Evolutionary conservation across 1,284 basidiomycete genomes (phyloP), one percentile per base, ranked within the genome.

Genomic region (Tylopilus sp.): DNA sequence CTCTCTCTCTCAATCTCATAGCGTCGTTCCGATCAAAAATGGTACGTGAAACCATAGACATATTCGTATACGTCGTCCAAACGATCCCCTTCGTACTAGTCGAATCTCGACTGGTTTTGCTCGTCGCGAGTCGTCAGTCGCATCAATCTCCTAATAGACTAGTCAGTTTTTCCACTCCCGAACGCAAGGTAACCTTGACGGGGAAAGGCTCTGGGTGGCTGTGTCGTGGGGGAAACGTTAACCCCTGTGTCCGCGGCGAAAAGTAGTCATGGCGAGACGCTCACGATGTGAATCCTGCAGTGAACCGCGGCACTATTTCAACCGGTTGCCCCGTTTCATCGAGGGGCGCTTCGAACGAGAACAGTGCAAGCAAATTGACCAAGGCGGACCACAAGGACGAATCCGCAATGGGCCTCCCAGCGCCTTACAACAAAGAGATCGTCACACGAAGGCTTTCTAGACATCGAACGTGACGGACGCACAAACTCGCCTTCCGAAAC

Each of bases 261-360:
- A 25, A 2, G 7, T 36, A 23, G 6, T 10, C 3, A 7, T 3
- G 6, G 9, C 15, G 26, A 25, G 34, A 46, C 6, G 23, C 51
- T 53, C 19, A 53, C 51, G 51, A 53, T 4, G 35, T 40, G 16
- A 53, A 43, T 21, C 51, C 51, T 13, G 26, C 7, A 7, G 36
- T 41, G 16, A 51, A 51, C 13, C 15, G 35, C 13, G 49, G 49
- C 18, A 33, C 35, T 19, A 51, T 28, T 28, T 48, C n/a, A 18
- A 53, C 18, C 10, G 44, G 33, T 13, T 13, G 28, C 6, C 51
- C 51, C 3, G 28, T 19, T 10, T 37, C 51, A 5, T 53, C 51
- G 21, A 53, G 44, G 2, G 51, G 51, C 4, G 51, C 33, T 34
- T 41, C 26, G 33, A 53, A 54, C 26, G 51, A 44, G 31, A 53